A percentile compares a stretch with the other conserved stretches of the same genome.
These are phyloP conservation scores for Malassezia yamatoensis DNA, from an alignment of 1,284 basidiomycete genomes.

Conservation along the genomic window DNA sequence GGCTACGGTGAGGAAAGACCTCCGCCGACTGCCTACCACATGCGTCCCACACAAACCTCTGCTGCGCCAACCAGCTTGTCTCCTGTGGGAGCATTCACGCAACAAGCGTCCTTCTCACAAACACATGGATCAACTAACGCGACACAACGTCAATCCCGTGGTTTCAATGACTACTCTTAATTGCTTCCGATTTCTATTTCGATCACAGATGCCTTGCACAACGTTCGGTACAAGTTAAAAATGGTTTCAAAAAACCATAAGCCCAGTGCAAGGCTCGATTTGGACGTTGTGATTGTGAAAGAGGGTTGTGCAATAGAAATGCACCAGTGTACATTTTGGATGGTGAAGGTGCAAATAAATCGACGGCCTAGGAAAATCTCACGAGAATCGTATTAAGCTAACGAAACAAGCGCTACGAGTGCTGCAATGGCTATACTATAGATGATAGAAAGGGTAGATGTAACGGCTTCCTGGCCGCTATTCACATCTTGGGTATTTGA, in stretches of 20 bases:
- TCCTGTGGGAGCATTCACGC: slow-evolving; percentile 14
- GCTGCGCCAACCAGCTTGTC: neutral
- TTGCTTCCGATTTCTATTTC: neutral
- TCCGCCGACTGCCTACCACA: slow-evolving; percentile 15
- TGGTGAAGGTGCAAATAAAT: too few relatives aligned
- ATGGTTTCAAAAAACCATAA: too few relatives aligned
- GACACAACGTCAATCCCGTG: slow-evolving; percentile 1
- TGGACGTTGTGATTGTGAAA: too few relatives aligned
- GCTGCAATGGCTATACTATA: neutral
- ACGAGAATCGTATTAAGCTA: too few relatives aligned
- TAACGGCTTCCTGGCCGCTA: neutral
- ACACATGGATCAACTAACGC: neutral
- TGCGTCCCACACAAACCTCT: slow-evolving; percentile 12
- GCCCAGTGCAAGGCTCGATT: too few relatives aligned
- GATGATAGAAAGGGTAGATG: neutral
- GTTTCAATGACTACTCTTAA: neutral
- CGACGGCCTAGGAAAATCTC: too few relatives aligned
- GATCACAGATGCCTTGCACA: neutral
- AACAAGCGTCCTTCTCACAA: neutral
- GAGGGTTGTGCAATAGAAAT: too few relatives aligned
- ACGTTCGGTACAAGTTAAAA: too few relatives aligned
- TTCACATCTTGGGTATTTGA: neutral
- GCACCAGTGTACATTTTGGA: too few relatives aligned
- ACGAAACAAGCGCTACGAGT: neutral
- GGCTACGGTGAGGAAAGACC: slow-evolving; percentile 1